Evolutionary conservation across 1,284 basidiomycete genomes (phyloP).

Genomic region (Pascua guehoae): DNA sequence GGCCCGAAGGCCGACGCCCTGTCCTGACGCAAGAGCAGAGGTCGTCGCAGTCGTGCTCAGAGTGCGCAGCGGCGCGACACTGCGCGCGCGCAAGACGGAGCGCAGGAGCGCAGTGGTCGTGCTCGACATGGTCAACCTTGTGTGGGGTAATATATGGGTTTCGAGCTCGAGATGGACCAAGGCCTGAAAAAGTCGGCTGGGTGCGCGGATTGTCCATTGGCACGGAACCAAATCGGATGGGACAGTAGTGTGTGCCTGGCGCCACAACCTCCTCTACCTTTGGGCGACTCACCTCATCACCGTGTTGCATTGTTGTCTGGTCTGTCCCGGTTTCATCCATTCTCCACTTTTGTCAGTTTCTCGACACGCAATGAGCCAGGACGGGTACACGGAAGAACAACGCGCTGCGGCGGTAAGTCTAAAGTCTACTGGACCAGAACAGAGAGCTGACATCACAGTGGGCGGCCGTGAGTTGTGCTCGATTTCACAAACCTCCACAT

Average conservation of each 20-base stretch:
- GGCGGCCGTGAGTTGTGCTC: slow-evolving; percentile 34
- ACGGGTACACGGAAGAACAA: slow-evolving; percentile 11
- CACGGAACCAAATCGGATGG: neutral
- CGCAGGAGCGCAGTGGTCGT: too few relatives aligned
- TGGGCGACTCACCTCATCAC: too few relatives aligned
- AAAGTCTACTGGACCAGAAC: neutral
- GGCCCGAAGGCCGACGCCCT: too few relatives aligned
- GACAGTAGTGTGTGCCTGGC: neutral
- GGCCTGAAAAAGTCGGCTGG: neutral
- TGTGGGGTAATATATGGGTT: too few relatives aligned
- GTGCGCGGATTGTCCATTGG: neutral
- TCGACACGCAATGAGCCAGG: neutral
- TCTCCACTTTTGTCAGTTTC: neutral
- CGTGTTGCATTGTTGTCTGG: too few relatives aligned
- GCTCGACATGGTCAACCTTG: too few relatives aligned
- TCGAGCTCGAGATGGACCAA: neutral
- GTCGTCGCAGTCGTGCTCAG: too few relatives aligned
- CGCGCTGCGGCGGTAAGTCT: slow-evolving; percentile 13
- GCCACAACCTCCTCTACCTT: too few relatives aligned
- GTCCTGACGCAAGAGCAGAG: too few relatives aligned
- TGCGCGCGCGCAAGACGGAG: too few relatives aligned
- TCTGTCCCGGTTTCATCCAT: neutral
- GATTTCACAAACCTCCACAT: neutral
- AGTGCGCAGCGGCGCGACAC: too few relatives aligned
- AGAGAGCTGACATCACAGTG: slow-evolving; percentile 22